Base-by-base conservation (phyloP, 352 stramenopile species). In the Globisporangium okanoganense region DNA sequence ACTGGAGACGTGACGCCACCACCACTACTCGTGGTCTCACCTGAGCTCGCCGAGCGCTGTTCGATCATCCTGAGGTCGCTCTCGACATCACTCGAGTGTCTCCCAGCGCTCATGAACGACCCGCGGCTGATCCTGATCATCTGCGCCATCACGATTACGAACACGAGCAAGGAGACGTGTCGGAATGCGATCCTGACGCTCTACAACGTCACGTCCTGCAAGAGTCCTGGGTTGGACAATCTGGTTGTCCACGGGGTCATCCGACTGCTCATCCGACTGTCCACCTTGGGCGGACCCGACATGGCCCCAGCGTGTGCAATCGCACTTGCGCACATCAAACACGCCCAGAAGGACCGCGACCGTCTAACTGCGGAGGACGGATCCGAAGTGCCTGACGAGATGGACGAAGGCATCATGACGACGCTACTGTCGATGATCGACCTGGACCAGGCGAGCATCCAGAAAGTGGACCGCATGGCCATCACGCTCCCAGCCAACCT, bases 361-460 rank as follows among this genome's bases (percentile, higher is more conserved):
- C 62, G 35, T 5, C 55, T 56, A 3, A 51, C 72, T 10, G 62
- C 61, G 5, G 56, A 62, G 27, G 62, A 66, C 25, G 69, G 61
- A 4, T 56, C 33, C 1, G 71, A 78, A 22, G 51, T 75, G 25
- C 65, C 72, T 6, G 75, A 89, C 40, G 72, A 85, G 36, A 88
- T 92, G 76, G 78, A 91, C 29, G 75, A 80, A 29, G 85, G 85
- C 13, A 76, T 92, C 9, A 69, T 94, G 27, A 69, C 70, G 7
- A 84, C 82, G n/a, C 62, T 94, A 29, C 49, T 94, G 35, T 73
- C 85, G 2, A 91, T 94, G 85, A 85, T 91, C 56, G 85, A 94
- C 36, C 67, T 92, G 14, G 82, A 92, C 51, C 77, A 73, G 22
- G 55, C 72, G 9, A 79, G 65, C 22, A 87, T 94, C 24, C 80